phyloP scores from a whole-genome alignment of 352 stramenopile genomes.

The Phytophthora ramorum region DNA sequence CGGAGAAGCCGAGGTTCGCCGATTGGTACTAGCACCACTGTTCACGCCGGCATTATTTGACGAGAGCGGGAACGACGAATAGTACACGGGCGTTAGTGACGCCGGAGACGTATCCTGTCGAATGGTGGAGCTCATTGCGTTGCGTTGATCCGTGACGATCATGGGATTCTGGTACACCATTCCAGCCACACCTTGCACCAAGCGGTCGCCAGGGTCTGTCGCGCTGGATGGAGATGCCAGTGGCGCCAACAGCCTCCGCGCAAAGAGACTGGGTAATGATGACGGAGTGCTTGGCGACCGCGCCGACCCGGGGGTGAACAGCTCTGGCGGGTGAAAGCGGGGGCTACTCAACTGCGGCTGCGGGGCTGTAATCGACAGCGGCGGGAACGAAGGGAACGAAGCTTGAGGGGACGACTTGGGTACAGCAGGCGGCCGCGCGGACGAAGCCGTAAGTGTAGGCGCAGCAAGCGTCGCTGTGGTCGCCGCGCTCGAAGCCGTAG shows the following conservation, averaged over 20 bases:
- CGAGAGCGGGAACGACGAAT: slow-evolving; percentile 41
- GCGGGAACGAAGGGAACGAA: slow-evolving; percentile 45
- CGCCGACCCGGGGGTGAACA: slow-evolving; percentile 33
- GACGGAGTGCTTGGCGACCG: slow-evolving; percentile 42
- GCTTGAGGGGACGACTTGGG: slow-evolving; percentile 31
- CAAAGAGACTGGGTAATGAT: slow-evolving; percentile 59
- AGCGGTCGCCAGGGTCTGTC: slow-evolving; percentile 27
- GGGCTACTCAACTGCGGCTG: slow-evolving; percentile 35
- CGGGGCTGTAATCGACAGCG: slow-evolving; percentile 59
- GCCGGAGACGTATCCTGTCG: slow-evolving; percentile 44
- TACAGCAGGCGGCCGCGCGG: slow-evolving; percentile 27
- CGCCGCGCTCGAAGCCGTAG: slow-evolving; percentile 13
- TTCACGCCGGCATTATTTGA: slow-evolving; percentile 11
- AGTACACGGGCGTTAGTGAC: slow-evolving; percentile 59
- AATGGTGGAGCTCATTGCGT: slow-evolving; percentile 20
- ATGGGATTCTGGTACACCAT: slow-evolving; percentile 33
- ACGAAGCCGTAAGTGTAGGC: slow-evolving; percentile 18
- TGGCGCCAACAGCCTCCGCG: slow-evolving; percentile 48
- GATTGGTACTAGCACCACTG: slow-evolving; percentile 9
- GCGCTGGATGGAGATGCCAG: slow-evolving; percentile 40
- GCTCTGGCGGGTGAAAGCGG: slow-evolving; percentile 45
- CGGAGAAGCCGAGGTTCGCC: slow-evolving; percentile 43
- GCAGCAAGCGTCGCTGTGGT: slow-evolving; percentile 14
- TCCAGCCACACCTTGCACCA: slow-evolving; percentile 27
- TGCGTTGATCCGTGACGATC: slow-evolving; percentile 36